phyloP scores from a whole-genome alignment of 2,329 filamentous ascomycete species.

The Mycocentrospora acerina region DNA sequence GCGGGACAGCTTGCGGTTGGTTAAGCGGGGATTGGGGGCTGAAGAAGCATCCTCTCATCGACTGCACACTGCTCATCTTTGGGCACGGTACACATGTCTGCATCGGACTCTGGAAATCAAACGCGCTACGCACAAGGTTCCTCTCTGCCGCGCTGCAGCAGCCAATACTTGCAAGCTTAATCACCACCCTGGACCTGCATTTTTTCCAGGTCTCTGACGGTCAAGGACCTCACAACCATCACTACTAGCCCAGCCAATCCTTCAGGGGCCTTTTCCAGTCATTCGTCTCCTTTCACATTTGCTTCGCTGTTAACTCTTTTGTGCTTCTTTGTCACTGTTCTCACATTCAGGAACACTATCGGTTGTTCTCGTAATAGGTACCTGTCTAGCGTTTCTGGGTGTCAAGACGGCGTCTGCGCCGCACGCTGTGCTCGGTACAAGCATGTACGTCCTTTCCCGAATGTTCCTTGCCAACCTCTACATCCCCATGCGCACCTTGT shows the following conservation, averaged over 20 bases:
- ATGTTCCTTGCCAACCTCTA: conserved; percentile 5
- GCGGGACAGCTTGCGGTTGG: conserved; percentile 25
- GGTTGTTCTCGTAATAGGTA: too few species aligned
- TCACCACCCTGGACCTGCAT: conserved; percentile 23
- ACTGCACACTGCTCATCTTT: conserved; percentile 14
- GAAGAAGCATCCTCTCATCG: conserved; percentile 18
- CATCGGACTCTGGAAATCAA: conserved; percentile 29
- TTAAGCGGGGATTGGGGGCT: conserved; percentile 26
- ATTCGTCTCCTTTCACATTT: conserved; percentile 24
- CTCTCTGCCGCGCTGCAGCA: conserved; percentile 20
- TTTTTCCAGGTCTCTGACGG: conserved; percentile 39
- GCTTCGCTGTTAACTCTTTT: conserved; percentile 34
- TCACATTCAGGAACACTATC: too few species aligned
- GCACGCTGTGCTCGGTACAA: conserved; percentile 29
- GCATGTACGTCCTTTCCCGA: conserved; percentile 28
- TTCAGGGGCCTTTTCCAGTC: conserved; percentile 9
- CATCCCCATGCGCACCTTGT: conserved; percentile 17
- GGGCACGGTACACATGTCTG: conserved; percentile 8
- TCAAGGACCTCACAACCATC: conserved; percentile 37
- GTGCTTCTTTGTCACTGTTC: conserved; percentile 11
- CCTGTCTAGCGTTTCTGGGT: conserved; percentile 27
- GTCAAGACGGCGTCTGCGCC: conserved; percentile 31
- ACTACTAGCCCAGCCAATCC: too few species aligned
- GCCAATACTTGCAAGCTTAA: conserved; percentile 32
- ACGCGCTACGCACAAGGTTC: conserved; percentile 35